Evolutionary conservation across 2,329 filamentous ascomycete genomes (phyloP).

Genomic region (Pseudogymnoascus sp.): DNA sequence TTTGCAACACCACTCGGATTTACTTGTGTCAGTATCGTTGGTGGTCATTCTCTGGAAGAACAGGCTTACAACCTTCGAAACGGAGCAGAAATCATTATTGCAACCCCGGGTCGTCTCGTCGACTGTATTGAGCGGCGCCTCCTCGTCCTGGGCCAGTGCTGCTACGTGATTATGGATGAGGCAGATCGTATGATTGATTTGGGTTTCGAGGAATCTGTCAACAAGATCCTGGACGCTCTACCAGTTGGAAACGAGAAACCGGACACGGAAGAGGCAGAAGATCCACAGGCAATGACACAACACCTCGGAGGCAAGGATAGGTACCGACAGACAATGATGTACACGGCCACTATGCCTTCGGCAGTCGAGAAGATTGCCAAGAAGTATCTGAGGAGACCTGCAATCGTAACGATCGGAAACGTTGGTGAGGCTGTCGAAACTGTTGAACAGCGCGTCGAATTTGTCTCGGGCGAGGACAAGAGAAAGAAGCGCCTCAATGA

Average conservation of each 20-base stretch:
- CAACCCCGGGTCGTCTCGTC: slow-evolving; percentile 93
- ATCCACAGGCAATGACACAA: slow-evolving; percentile 74
- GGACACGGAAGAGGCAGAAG: slow-evolving; percentile 84
- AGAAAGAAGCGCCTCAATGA: slow-evolving; percentile 93
- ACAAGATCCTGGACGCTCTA: slow-evolving; percentile 92
- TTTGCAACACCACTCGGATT: slow-evolving; percentile 88
- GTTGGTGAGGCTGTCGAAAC: slow-evolving; percentile 94
- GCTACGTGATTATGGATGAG: slow-evolving; percentile 99
- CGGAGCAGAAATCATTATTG: slow-evolving; percentile 94
- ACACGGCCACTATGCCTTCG: slow-evolving; percentile 95
- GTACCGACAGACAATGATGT: slow-evolving; percentile 99
- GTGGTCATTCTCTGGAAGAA: slow-evolving; percentile 90
- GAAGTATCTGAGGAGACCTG: slow-evolving; percentile 88
- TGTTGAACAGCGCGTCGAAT: slow-evolving; percentile 93
- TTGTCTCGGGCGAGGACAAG: slow-evolving; percentile 84
- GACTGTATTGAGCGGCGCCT: slow-evolving; percentile 94
- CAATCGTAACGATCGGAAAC: slow-evolving; percentile 91
- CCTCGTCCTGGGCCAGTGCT: slow-evolving; percentile 89
- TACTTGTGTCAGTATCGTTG: slow-evolving; percentile 94
- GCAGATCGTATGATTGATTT: slow-evolving; percentile 98
- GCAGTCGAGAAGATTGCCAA: slow-evolving; percentile 93
- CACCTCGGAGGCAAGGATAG: slow-evolving; percentile 68
- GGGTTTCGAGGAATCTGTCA: slow-evolving; percentile 94
- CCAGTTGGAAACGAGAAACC: slow-evolving; percentile 93
- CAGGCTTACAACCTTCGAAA: slow-evolving; percentile 85